Evolutionary conservation across 1,284 basidiomycete species (phyloP).

Genomic region (Phaffia rhodozyma): DNA sequence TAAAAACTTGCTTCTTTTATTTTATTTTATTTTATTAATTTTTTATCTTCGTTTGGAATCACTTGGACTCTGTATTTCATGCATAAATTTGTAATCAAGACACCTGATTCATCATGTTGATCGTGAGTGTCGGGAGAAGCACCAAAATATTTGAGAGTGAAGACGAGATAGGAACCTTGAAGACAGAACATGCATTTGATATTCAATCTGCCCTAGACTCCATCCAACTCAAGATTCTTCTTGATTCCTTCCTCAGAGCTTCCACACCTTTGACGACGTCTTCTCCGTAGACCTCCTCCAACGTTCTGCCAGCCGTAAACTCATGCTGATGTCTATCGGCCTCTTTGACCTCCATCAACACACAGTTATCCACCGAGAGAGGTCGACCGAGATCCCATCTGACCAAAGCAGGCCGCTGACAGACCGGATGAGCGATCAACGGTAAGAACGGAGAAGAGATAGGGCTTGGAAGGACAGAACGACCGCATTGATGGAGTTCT

Average conservation of each 20-base stretch:
- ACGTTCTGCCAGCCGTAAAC: constrained; percentile 37
- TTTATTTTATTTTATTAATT: too few relatives aligned
- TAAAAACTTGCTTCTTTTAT: too few relatives aligned
- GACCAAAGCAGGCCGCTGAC: constrained; percentile 49
- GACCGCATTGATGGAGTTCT: constrained; percentile 60
- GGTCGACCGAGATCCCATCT: constrained; percentile 61
- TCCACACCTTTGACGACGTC: constrained; percentile 46
- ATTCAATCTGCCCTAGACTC: background rate
- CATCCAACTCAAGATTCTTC: constrained; percentile 32
- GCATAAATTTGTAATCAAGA: too few relatives aligned
- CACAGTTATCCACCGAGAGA: constrained; percentile 60
- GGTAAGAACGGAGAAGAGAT: constrained; percentile 22
- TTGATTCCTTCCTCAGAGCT: constrained; percentile 39
- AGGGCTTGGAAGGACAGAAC: constrained; percentile 60
- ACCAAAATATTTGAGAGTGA: too few relatives aligned
- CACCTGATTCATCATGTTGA: too few relatives aligned
- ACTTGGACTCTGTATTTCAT: too few relatives aligned
- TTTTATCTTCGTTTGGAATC: too few relatives aligned
- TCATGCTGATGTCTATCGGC: constrained; percentile 54
- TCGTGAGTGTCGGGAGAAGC: too few relatives aligned
- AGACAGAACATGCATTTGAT: too few relatives aligned
- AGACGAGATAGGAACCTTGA: too few relatives aligned
- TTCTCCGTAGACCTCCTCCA: constrained; percentile 53
- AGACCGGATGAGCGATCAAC: constrained; percentile 10
- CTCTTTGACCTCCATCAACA: constrained; percentile 64